Base-by-base conservation (phyloP, 1,284 basidiomycete genomes). In the Ustilago nuda region DNA sequence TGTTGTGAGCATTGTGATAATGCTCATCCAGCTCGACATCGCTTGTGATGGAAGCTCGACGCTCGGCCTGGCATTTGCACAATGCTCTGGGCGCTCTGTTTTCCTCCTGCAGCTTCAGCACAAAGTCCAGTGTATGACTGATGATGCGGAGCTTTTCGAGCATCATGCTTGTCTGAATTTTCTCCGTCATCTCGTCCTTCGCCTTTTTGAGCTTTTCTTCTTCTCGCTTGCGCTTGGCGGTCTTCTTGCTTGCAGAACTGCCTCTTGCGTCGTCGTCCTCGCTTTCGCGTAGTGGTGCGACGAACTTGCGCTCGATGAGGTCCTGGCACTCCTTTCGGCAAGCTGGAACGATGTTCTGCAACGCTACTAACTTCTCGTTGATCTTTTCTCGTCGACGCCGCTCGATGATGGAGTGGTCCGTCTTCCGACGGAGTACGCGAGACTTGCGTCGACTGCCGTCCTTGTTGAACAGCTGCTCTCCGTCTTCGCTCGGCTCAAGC, bases 111-210 rank as follows among this genome's bases (percentile, higher is more conserved):
- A 81, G 51, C 54, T 70, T 66, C 30, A 68, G 23, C 15, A 81
- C 62, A 58, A 79, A 79, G 57, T 80, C 72, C 23, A 83, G 80
- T 11, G 80, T 80, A 52, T 83, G 83, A 35, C 75, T 77, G 53
- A 84, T 83, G 70, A 85, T 83, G 60, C 82, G 84, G 53, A 84
- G 75, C 74, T 84, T 84, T 43, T 84, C 82, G n/a, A 84, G 75
- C 13, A 83, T 78, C 74, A 84, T 79, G 50, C 67, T 76, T 5
- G 61, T 63, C 9, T 53, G 17, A n/a, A 79, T 64, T 54, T 71
- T 79, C 13, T 69, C 63, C 17, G 62, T 62, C 60, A 78, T 71
- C 17, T 78, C 72, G 13, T 56, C 56, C 23, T 56, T 61, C 7
- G 61, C 69, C 36, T 67, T 63, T 17, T 61, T 61, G n/a, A 67